Base-by-base conservation (phyloP, 495 filamentous ascomycete genomes). In the Friedmanniomyces simplex region DNA sequence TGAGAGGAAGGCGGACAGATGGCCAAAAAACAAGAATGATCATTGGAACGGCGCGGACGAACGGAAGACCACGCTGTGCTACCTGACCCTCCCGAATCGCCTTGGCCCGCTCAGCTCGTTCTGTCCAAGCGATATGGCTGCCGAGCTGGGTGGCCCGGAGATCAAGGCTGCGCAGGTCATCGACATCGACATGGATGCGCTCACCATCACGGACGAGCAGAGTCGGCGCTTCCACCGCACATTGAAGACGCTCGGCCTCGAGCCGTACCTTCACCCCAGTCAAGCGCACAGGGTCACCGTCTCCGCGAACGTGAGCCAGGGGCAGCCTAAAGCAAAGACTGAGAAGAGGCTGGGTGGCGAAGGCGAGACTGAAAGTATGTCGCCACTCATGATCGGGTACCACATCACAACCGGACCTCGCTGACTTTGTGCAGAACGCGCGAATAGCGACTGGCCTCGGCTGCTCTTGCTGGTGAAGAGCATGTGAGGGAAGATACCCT, bases 181-280 rank as follows among this genome's bases (percentile, higher is more conserved):
- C 24, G 12, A 30, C 1, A 43, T 52, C 34, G 49, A 34, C 20
- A 28, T 24, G 22, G 6, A 30, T n/a, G 1, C 13, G 18, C 37
- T 53, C 12, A 34, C 25, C 14, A 32, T 50, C 26, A 58, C n/a
- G 18, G 39, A 47, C 16, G 43, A 36, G n/a, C 18, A 53, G 24
- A 32, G 54, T 20, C 26, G 3, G 13, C 59, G 59, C 0, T 62
- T 62, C 37, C 49, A 56, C 8, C 55, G 49, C 7, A 37, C 55
- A 10, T 25, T 61, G 53, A 57, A 48, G 34, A 30, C 32, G 12
- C 34, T 61, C 12, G 59, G 46, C 2, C 48, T 61, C n/a, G 43
- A 47, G 53, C 46, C 54, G 18, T 52, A 51, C 34, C 25, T 61
- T 14, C 53, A 57, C 30, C 26, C 26, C 20, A 61, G 43, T 22